Evolutionary conservation across 208 protist species (phyloP).

Genomic region (Trypanosoma theileri): DNA sequence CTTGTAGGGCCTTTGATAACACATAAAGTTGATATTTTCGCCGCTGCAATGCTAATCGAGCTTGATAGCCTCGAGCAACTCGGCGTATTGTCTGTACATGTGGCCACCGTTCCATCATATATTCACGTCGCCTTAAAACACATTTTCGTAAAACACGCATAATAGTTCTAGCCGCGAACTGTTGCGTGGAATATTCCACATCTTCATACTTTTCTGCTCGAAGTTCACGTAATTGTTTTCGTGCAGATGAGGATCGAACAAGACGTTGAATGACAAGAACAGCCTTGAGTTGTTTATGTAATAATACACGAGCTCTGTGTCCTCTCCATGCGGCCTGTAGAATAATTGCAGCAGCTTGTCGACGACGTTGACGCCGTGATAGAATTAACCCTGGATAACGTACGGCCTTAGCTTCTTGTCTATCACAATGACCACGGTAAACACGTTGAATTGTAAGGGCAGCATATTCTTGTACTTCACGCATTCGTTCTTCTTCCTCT

Average conservation of each 20-base stretch:
- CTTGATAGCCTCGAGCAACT: constrained; percentile 21
- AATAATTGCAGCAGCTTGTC: constrained; percentile 23
- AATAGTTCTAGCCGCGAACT: constrained; percentile 23
- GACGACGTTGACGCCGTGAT: constrained; percentile 8
- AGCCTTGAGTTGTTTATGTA: constrained; percentile 19
- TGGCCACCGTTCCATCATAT: constrained; percentile 18
- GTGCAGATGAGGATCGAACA: constrained; percentile 33
- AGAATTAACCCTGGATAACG: constrained; percentile 44
- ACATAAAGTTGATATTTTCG: not conserved
- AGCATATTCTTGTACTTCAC: constrained; percentile 35
- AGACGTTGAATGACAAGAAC: constrained; percentile 44
- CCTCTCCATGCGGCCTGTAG: constrained; percentile 46
- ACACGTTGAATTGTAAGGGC: constrained; percentile 38
- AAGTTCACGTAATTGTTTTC: constrained; percentile 11
- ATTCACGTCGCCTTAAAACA: constrained; percentile 8
- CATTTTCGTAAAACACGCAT: constrained; percentile 25
- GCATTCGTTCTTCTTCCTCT: constrained; percentile 22
- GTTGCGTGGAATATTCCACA: not conserved
- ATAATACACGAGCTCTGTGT: constrained; percentile 17
- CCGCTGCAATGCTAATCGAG: constrained; percentile 7
- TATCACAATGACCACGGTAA: constrained; percentile 35
- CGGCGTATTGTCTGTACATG: constrained; percentile 28
- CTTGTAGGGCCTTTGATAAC: not conserved
- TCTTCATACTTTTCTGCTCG: constrained; percentile 5
- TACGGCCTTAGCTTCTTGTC: constrained; percentile 27